A percentile compares a stretch with the other conserved stretches of the same genome.
Evolutionary conservation across 169 alveolate species (phyloP).

Genomic region (Plasmodium blacklocki): DNA sequence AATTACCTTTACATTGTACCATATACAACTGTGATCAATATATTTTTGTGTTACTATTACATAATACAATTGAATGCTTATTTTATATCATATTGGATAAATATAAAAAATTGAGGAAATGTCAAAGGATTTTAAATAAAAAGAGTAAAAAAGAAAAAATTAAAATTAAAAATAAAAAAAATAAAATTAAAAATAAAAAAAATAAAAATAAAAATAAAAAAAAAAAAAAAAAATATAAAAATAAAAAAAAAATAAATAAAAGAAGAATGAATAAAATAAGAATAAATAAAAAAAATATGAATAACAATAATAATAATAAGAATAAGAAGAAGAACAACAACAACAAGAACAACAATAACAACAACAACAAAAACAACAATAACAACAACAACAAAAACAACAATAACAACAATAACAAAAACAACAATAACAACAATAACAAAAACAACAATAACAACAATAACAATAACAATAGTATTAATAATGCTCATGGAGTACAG

Average conservation of each 20-base stretch:
- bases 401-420: neutral
- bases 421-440: neutral
- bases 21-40: slow-evolving; percentile 39
- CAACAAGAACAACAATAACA: neutral
- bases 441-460: neutral
- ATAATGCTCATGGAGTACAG: neutral
- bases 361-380: neutral
- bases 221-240: neutral
- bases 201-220: neutral
- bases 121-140: neutral
- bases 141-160: neutral
- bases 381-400: neutral
- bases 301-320: too few species aligned
- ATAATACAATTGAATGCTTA: slow-evolving; percentile 59
- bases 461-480: neutral
- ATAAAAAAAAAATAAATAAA: neutral
- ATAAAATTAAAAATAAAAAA: neutral
- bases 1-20: slow-evolving; percentile 71
- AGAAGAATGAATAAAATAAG: too few species aligned
- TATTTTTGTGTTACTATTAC: slow-evolving; percentile 53
- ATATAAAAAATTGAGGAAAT: neutral
- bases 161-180: neutral
- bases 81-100: slow-evolving; percentile 10
- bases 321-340: too few species aligned
- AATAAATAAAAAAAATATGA: too few species aligned